Base-by-base conservation (phyloP, 495 filamentous ascomycete genomes). In the Penicillium bialowiezense region DNA sequence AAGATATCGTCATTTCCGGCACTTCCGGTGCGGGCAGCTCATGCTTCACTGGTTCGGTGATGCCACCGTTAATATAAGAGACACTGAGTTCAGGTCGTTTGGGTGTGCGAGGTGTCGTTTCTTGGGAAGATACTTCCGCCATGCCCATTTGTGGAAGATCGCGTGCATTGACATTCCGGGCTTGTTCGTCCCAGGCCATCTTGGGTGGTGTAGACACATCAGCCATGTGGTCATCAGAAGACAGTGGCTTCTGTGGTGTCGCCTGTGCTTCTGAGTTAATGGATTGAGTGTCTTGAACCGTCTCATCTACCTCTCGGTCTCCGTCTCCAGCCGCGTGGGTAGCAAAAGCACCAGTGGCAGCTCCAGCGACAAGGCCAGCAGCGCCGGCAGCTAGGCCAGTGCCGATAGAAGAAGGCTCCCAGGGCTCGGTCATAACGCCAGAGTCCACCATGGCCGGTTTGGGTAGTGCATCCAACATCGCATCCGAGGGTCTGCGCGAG, bases 371-470 rank as follows among this genome's bases (percentile, higher is more conserved):
- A 17, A 21, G 3, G 12, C 44, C 41, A 29, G 43, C 41, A 29
- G 43, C 41, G 21, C 44, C 36, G 7, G 48, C 45, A 45, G 35
- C 41, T 19, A 28, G 5, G 14, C 47, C 28, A 12, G 41, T 40
- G 28, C 40, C 23, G 24, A 52, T 28, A 7, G 52, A 26, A 20
- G 46, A 45, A 6, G 58, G 63, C 35, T 62, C 61, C 75, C 72
- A 86, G 14, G 87, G 80, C 17, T 96, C 93, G 2, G 93, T 98
- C 90, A 96, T 96, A 60, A 88, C 84, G 38, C 84, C 85, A 47
- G 77, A 82, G 65, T 96, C 90, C 21, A 92, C 79, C 86, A 91
- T 93, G 15, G 59, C 48, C 21, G 72, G 65, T 52, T 60, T 71
- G 5, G 59, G 54, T 17, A 54, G 14, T 31, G 52, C 20, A 31